phyloP scores from a whole-genome alignment of 345 rosid species.

The Theobroma cacao region DNA sequence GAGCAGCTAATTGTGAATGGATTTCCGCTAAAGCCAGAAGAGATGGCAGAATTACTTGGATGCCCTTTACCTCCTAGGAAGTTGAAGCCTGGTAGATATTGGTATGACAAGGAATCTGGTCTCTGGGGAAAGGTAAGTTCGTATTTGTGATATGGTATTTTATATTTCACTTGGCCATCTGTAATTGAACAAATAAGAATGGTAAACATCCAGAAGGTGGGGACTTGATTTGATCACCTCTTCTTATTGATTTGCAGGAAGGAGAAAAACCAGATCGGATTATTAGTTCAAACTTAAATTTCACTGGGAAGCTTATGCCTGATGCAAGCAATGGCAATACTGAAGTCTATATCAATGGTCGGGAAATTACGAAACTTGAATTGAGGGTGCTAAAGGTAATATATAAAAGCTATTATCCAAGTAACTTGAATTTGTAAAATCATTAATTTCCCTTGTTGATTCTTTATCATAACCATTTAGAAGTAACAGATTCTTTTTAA shows the following conservation, averaged over 20 bases:
- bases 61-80: conserved; percentile 78
- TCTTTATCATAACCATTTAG: background rate
- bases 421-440: no score
- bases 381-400: conserved; percentile 72
- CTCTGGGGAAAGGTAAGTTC: conserved; percentile 85
- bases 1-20: conserved; percentile 94
- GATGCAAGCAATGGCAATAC: conserved; percentile 88
- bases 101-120: conserved; percentile 99
- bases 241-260: conserved; percentile 54
- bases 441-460: background rate
- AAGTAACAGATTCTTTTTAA: background rate
- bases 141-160: background rate
- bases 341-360: conserved; percentile 85
- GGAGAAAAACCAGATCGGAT: conserved; percentile 90
- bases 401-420: background rate
- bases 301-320: conserved; percentile 69
- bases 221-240: background rate
- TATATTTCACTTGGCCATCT: conserved; percentile 11
- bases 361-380: conserved; percentile 91
- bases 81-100: conserved; percentile 90
- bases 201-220: background rate
- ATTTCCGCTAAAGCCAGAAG: conserved; percentile 74
- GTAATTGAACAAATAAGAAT: background rate
- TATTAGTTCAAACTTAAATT: conserved; percentile 86
- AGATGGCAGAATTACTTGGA: conserved; percentile 79